A percentile compares a stretch with the other conserved stretches of the same genome.
These are phyloP conservation scores for Cutaneotrichosporon dermatis DNA, from an alignment of 1,284 basidiomycete genomes.

Conservation along the genomic window DNA sequence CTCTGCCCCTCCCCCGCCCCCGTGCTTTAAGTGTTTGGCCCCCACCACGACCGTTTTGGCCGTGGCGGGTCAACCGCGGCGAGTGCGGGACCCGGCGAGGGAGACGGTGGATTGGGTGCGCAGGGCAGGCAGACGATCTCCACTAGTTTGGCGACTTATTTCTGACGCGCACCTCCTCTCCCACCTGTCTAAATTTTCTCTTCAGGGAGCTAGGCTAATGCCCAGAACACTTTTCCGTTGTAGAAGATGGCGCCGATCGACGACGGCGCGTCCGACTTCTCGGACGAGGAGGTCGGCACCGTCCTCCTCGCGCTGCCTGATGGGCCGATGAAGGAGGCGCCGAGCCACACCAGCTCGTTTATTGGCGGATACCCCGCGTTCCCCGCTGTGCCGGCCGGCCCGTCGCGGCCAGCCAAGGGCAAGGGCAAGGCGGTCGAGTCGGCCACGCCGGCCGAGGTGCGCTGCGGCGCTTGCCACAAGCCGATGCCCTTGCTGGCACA, in stretches of 20 bases:
- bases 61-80: background rate
- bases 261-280: background rate
- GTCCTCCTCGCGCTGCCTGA: constrained; percentile 48
- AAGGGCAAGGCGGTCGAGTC: background rate
- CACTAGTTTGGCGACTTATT: constrained; percentile 49
- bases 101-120: background rate
- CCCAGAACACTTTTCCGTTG: too few species aligned
- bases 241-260: constrained; percentile 5
- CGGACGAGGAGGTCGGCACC: constrained; percentile 24
- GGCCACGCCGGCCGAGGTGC: constrained; percentile 24
- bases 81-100: constrained; percentile 3
- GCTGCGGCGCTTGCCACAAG: constrained; percentile 38
- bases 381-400: constrained; percentile 28
- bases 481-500: constrained; percentile 47
- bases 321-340: constrained; percentile 34
- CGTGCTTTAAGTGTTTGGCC: constrained; percentile 12
- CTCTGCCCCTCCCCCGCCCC: constrained; percentile 5
- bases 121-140: constrained; percentile 35
- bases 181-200: constrained; percentile 1
- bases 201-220: constrained; percentile 5
- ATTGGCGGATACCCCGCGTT: constrained; percentile 49
- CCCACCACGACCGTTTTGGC: constrained; percentile 22
- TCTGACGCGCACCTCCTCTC: constrained; percentile 28
- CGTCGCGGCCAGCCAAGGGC: background rate
- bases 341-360: constrained; percentile 37